Base-by-base conservation (phyloP, 257 asterid species). In the Plectranthus barbatus region DNA sequence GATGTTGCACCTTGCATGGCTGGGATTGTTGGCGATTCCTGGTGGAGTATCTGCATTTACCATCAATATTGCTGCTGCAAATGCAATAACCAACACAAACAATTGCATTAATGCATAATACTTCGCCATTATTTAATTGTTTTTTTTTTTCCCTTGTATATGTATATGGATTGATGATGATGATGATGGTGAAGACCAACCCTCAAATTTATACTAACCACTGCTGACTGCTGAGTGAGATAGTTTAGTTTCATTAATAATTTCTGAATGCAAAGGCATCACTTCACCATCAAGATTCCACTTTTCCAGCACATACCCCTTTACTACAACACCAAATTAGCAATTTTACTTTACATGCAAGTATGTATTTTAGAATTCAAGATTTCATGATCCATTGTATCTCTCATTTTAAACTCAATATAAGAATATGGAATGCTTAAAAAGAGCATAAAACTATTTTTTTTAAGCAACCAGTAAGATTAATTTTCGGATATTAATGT, bases 1-100 rank as follows among this genome's bases (percentile, higher is more conserved):
- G 55, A 54, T 60, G 69, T 40, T 18, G 23, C 84, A 83, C 34
- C 75, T 69, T 29, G 89, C 74, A 71, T 83, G 58, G 80, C 83
- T 70, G 0, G 84, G 84, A 24, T 74, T 51, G 23, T 74, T 51
- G 23, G 77, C 81, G 50, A 79, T 67, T 23, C 85, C 87, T 31
- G 36, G 36, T 0, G 87, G 85, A 34, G 85, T 77, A 4, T 29
- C 56, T 3, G 70, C 79, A 39, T 57, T 31, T 6, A 0, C 36
- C 29, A 23, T 23, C 29, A 4, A 1, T 4, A 4, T 4, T 4
- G 29, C 4, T 4, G 4, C 4, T 23, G 4, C 83, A 76, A 4
- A 17, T 47, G 1, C 67, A 79, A 37, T 52, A 76, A 36, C 17
- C 70, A 72, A 14, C 26, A 67, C 20, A 53, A 46, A 48, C 31